These are phyloP conservation scores for Daldinia bambusicola DNA, from an alignment of 495 filamentous ascomycete species.

Conservation along the genomic window DNA sequence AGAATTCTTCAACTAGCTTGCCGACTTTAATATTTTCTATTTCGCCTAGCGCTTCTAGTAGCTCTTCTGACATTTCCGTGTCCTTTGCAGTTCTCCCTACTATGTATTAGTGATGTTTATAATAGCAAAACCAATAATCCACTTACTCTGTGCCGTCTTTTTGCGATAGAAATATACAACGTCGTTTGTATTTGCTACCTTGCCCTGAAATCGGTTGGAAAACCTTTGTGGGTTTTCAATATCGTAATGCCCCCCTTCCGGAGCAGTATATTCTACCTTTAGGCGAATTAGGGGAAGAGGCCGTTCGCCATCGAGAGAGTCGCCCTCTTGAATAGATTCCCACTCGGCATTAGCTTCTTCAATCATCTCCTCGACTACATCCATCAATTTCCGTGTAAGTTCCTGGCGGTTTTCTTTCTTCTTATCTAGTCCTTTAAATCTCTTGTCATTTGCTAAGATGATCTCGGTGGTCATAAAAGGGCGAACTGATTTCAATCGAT, in stretches of 20 bases:
- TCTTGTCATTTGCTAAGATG: constrained; percentile 75
- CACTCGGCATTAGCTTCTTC: constrained; percentile 84
- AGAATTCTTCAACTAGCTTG: constrained; percentile 84
- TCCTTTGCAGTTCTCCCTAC: constrained; percentile 50
- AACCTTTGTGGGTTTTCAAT: constrained; percentile 97
- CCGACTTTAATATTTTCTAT: constrained; percentile 87
- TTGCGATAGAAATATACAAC: constrained; percentile 93
- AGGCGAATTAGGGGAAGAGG: constrained; percentile 88
- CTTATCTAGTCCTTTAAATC: constrained; percentile 78
- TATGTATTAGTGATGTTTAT: neutral
- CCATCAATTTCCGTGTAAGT: constrained; percentile 78
- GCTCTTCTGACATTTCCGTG: constrained; percentile 66
- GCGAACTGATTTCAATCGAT: constrained; percentile 86
- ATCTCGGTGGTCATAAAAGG: constrained; percentile 92
- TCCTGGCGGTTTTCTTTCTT: constrained; percentile 84
- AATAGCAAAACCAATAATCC: neutral
- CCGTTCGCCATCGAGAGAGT: constrained; percentile 64
- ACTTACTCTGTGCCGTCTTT: constrained; percentile 66
- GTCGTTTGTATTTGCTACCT: constrained; percentile 93
- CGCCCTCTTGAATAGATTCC: constrained; percentile 72
- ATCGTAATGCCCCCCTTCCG: constrained; percentile 86
- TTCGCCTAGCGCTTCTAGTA: constrained; percentile 65
- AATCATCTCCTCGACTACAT: constrained; percentile 85
- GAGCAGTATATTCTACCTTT: constrained; percentile 88
- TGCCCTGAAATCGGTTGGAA: constrained; percentile 89